Evolutionary conservation across 805 yeast species (phyloP).

Genomic region (Monosporozyma servazzii): DNA sequence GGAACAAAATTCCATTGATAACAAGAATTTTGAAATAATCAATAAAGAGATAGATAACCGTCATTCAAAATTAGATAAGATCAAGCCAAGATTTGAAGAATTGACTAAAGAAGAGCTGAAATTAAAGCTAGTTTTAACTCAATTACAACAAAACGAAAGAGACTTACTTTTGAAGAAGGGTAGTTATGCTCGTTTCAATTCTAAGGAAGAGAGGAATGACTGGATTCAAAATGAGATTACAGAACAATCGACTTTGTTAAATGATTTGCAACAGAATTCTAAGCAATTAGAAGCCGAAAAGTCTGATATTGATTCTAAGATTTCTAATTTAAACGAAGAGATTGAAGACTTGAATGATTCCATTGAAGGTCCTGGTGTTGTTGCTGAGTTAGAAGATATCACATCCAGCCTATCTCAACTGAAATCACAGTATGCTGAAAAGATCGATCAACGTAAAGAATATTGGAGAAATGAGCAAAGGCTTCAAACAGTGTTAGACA

Average conservation of each 20-base stretch:
- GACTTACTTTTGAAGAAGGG: slow-evolving; percentile 62
- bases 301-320: slow-evolving; percentile 11
- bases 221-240: slow-evolving; percentile 55
- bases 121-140: slow-evolving; percentile 33
- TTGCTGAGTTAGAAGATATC: slow-evolving; percentile 28
- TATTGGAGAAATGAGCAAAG: slow-evolving; percentile 76
- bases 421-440: slow-evolving; percentile 35
- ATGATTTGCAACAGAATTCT: slow-evolving; percentile 15
- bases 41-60: slow-evolving; percentile 29
- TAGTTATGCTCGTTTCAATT: slow-evolving; percentile 49
- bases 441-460: slow-evolving; percentile 58
- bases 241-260: slow-evolving; percentile 22
- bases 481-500: slow-evolving; percentile 45
- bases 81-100: slow-evolving; percentile 35
- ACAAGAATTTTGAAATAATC: slow-evolving; percentile 20
- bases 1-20: slow-evolving; percentile 26
- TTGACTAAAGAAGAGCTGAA: slow-evolving; percentile 35
- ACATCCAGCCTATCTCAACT: slow-evolving; percentile 24
- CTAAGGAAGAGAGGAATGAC: slow-evolving; percentile 49
- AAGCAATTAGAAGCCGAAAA: slow-evolving; percentile 10
- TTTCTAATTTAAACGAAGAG: slow-evolving; percentile 23
- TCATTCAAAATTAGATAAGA: slow-evolving; percentile 30
- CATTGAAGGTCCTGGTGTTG: slow-evolving; percentile 30
- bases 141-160: slow-evolving; percentile 45
- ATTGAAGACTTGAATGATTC: slow-evolving; percentile 30